These are phyloP conservation scores for Penicillium brevicompactum DNA, from an alignment of 2,329 filamentous ascomycete genomes.

Conservation along the genomic window DNA sequence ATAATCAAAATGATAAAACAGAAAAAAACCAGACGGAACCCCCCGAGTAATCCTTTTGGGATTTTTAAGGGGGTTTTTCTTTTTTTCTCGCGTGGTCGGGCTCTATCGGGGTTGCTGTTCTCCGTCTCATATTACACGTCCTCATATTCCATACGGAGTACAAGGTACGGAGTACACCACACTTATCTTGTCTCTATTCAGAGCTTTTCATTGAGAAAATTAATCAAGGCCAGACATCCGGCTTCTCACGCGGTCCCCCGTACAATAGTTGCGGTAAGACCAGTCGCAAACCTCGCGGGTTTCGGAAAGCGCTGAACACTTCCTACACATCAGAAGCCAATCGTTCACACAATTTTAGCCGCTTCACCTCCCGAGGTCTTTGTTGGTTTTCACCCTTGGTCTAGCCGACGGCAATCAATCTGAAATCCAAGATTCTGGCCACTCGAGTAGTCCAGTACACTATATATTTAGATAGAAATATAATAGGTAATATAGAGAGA, in stretches of 20 bases:
- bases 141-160: slow-evolving; percentile 8
- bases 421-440: not conserved
- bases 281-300: slow-evolving; percentile 14
- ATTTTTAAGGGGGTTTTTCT: slow-evolving; percentile 4
- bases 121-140: not conserved
- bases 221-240: slow-evolving; percentile 21
- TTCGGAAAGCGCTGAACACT: slow-evolving; percentile 17
- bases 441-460: no score
- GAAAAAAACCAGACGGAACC: slow-evolving; percentile 23
- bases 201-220: not conserved
- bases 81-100: slow-evolving; percentile 24
- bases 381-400: not conserved
- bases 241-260: slow-evolving; percentile 16
- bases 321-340: slow-evolving; percentile 14
- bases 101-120: slow-evolving; percentile 19
- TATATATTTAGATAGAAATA: no score
- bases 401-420: not conserved
- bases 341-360: slow-evolving; percentile 8
- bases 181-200: no score
- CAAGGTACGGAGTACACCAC: not conserved
- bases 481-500: not conserved
- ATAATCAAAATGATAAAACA: not conserved
- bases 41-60: slow-evolving; percentile 26
- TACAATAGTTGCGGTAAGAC: slow-evolving; percentile 11
- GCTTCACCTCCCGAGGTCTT: slow-evolving; percentile 7